Base-by-base conservation (phyloP, 257 asterid species). In the Nyctanthes arbortristis region DNA sequence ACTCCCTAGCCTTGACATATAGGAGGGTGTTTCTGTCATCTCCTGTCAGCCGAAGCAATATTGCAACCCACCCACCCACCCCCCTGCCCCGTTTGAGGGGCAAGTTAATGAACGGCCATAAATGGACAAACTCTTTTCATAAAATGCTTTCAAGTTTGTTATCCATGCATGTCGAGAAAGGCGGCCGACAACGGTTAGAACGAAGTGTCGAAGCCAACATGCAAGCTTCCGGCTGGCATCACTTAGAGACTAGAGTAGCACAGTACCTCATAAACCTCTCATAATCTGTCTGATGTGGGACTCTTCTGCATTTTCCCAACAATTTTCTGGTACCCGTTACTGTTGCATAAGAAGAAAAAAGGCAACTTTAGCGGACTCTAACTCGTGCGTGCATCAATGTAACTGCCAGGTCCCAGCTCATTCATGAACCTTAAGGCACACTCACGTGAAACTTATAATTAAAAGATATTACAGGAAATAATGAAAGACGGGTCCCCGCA, bases 361-460 rank as follows among this genome's bases (percentile, higher is more conserved):
- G 20, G 33, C 24, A 20, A 39, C 5, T 37, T 13, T 29, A 58
- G 65, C 65, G 67, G 61, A n/a, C 35, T 49, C 40, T 12, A 27
- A n/a, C 66, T 63, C 12, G 47, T 77, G 77, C 70, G 61, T 71
- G 71, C 74, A 77, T 40, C n/a, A 9, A 24, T 52, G 55, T 40
- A 40, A 22, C 39, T 25, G 30, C 39, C 16, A 25, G 8, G 7
- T 68, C 65, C 58, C 59, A 18, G 34, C 27, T 45, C 43, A 57
- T 55, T 65, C 73, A 66, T 65, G 69, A 35, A 66, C 66, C 27
- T 66, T 10, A 49, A 4, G 29, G 52, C 52, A 33, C 27, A 39
- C 3, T 66, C 77, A 60, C 74, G 59, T 71, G 43, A 70, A 58
- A 43, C 22, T 57, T 32, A 49, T 65, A 24, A 52, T 24, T 52